These are phyloP conservation scores for Pseudognaphalium luteoalbum DNA, from an alignment of 129 eudicot species.

Conservation along the genomic window DNA sequence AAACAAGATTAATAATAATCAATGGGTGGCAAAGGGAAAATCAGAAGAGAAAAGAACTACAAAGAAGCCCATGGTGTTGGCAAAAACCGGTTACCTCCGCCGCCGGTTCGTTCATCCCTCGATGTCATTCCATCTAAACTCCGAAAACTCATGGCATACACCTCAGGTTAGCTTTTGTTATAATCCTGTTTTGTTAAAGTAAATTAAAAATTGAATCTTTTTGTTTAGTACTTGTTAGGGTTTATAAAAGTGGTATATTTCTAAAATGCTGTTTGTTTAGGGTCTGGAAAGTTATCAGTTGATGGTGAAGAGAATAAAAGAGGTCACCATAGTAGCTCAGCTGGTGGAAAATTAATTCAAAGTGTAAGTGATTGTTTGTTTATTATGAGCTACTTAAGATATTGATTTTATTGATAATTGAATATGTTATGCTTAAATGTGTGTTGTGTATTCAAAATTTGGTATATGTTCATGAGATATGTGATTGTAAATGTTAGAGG, in stretches of 20 bases:
- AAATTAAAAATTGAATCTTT: not conserved
- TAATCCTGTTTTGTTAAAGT: not conserved
- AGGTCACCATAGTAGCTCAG: constrained; percentile 6
- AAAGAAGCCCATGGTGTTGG: constrained; percentile 79
- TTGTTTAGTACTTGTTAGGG: not conserved
- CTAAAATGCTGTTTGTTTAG: constrained; percentile 27
- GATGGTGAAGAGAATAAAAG: constrained; percentile 27
- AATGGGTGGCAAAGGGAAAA: constrained; percentile 90
- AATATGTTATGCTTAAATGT: not conserved
- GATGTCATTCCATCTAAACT: constrained; percentile 87
- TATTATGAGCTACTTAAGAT: not conserved
- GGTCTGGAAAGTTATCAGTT: constrained; percentile 31
- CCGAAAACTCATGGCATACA: constrained; percentile 54
- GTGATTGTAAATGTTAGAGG: not conserved
- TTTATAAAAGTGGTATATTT: not conserved
- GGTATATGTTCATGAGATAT: not conserved
- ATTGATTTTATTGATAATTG: not conserved
- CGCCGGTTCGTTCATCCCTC: constrained; percentile 71
- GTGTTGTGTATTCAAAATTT: not conserved
- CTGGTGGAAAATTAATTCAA: not conserved
- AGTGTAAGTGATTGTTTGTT: constrained; percentile 22
- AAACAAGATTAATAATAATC: not conserved
- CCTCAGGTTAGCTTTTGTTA: constrained; percentile 15
- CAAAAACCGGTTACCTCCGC: constrained; percentile 72
- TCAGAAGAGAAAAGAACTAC: constrained; percentile 94